phyloP scores from a whole-genome alignment of 805 yeast genomes.

The Candida krabiensis region DNA sequence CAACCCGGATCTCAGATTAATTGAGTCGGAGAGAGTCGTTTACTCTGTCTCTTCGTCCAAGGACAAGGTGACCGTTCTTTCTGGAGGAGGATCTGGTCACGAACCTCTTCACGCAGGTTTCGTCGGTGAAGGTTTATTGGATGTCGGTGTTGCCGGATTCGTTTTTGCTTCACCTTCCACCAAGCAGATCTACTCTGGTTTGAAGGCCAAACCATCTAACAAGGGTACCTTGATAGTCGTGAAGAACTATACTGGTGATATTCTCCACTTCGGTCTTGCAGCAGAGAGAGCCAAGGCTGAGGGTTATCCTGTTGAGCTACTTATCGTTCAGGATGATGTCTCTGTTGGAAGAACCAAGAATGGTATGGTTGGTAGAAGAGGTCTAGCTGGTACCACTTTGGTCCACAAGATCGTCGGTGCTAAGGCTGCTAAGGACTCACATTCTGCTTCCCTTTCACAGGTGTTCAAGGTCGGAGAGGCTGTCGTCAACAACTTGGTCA shows the following conservation, averaged over 20 bases:
- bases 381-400: constrained; percentile 85
- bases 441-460: constrained; percentile 45
- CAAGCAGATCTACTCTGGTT: constrained; percentile 73
- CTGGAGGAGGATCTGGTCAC: constrained; percentile 97
- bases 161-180: constrained; percentile 92
- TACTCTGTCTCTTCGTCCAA: constrained; percentile 36
- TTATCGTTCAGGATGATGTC: constrained; percentile 87
- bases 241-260: constrained; percentile 94
- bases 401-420: constrained; percentile 89
- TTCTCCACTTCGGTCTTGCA: constrained; percentile 88
- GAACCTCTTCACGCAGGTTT: constrained; percentile 94
- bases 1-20: constrained; percentile 54
- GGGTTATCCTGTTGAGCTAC: constrained; percentile 70
- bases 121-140: constrained; percentile 79
- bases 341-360: constrained; percentile 91
- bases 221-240: constrained; percentile 78
- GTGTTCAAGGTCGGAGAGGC: constrained; percentile 59
- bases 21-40: constrained; percentile 58
- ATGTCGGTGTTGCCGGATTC: constrained; percentile 87
- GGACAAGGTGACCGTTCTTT: constrained; percentile 65
- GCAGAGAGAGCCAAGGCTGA: constrained; percentile 82
- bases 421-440: constrained; percentile 31
- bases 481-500: constrained; percentile 67
- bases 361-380: constrained; percentile 91
- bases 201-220: constrained; percentile 53